Conservation (phyloP, 768 basidiomycete species). For the Phylloporus sp. region DNA sequence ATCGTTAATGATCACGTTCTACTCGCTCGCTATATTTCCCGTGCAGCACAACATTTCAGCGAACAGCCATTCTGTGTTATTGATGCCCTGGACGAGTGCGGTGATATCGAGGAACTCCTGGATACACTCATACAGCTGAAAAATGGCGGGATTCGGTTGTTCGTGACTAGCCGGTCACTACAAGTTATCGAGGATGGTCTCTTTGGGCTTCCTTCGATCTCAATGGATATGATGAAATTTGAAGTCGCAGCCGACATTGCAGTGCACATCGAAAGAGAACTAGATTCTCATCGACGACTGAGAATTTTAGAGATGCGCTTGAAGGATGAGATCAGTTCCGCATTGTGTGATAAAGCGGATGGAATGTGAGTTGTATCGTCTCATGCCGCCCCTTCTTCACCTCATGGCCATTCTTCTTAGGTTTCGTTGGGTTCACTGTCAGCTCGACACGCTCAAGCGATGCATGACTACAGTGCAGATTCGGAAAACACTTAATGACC, state of each 20-base stretch:
- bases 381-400: too few relatives aligned
- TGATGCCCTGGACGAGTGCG: slow-evolving; percentile 19
- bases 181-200: slow-evolving; percentile 7
- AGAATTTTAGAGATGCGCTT: background rate
- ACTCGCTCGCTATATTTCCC: slow-evolving; percentile 5
- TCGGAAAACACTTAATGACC: slow-evolving; percentile 1
- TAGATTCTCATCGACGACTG: slow-evolving; percentile 9
- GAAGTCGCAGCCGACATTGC: slow-evolving; percentile 4
- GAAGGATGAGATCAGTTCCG: slow-evolving; percentile 4
- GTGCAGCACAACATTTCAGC: background rate
- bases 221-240: slow-evolving; percentile 3
- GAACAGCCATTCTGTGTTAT: slow-evolving; percentile 5
- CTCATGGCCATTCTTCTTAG: background rate
- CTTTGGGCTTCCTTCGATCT: background rate
- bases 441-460: slow-evolving; percentile 6
- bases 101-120: slow-evolving; percentile 2
- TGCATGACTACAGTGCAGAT: slow-evolving; percentile 3
- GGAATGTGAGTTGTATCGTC: slow-evolving; percentile 9
- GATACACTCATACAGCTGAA: background rate
- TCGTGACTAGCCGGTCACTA: slow-evolving; percentile 9
- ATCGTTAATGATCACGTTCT: background rate
- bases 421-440: slow-evolving; percentile 20
- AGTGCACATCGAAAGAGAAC: slow-evolving; percentile 2
- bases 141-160: background rate
- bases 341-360: slow-evolving; percentile 3